Evolutionary conservation across 805 yeast genomes (phyloP), one percentile per base, ranked within the genome.

Genomic region (Cephaloascus fragrans): DNA sequence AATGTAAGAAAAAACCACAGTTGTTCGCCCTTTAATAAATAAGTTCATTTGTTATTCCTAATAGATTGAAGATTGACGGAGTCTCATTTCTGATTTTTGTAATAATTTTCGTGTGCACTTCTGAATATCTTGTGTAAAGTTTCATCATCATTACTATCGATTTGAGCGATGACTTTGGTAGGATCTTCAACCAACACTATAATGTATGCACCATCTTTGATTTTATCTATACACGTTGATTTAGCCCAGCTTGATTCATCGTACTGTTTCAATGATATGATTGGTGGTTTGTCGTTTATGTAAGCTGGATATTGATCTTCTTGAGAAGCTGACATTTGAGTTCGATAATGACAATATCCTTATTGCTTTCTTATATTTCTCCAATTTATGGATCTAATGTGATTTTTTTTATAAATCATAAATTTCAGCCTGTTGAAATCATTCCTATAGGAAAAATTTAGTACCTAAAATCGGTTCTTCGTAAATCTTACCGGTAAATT

Each of bases 221-320:
- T n/a, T 36, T 56, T 49, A 48, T 74, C 80, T 6, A 74, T 61
- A 42, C 78, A 73, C 3, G 79, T 71, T 31, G 65, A 55, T 3
- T 51, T 45, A 1, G 76, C 75, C 80, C 79, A 74, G 9, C 59
- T 52, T 3, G 78, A 77, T n/a, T 43, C 55, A 41, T 74, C 80
- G 46, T 73, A 74, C 31, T 71, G 67, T 34, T 49, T 44, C 19
- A 74, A 55, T 2, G 71, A 49, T n/a, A 74, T 46, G 18, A 59
- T 59, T 12, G 75, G 77, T 14, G 77, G 76, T 28, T 60, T 45
- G 3, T 71, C 74, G 44, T 72, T 53, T 2, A 66, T 57, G 39
- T 59, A 64, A 12, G 47, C 53, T 34, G 78, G 78, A 42, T 65
- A 73, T 17, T 41, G 39, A 12, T 41, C 12, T 23, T 23, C 28